phyloP scores from a whole-genome alignment of 2,329 filamentous ascomycete genomes.

The Exophiala spinifera region DNA sequence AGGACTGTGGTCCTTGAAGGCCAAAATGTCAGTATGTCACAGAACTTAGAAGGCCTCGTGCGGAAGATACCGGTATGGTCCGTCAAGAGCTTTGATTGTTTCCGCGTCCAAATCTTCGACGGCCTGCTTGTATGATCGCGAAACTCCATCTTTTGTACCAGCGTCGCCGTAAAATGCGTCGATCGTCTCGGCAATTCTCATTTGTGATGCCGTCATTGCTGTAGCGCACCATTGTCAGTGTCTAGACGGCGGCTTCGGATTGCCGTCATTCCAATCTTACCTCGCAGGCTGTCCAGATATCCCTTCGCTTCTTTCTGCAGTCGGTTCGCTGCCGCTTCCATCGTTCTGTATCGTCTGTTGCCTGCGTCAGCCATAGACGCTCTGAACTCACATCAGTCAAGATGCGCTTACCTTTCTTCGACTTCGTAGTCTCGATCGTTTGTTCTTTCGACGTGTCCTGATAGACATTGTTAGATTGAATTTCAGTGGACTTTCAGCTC shows the following conservation, averaged over 20 bases:
- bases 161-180: conserved; percentile 98
- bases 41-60: not conserved
- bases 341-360: conserved; percentile 84
- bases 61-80: conserved; percentile 70
- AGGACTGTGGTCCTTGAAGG: conserved; percentile 74
- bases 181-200: conserved; percentile 98
- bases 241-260: not conserved
- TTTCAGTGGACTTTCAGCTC: conserved; percentile 11
- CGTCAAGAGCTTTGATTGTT: conserved; percentile 96
- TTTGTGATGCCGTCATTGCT: conserved; percentile 99
- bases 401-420: conserved; percentile 68
- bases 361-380: not conserved
- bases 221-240: conserved; percentile 6
- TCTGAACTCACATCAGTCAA: not conserved
- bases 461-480: conserved; percentile 4
- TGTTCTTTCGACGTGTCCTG: conserved; percentile 94
- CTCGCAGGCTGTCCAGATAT: conserved; percentile 91
- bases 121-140: conserved; percentile 94
- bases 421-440: conserved; percentile 99
- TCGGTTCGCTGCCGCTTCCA: conserved; percentile 89
- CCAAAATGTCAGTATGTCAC: conserved; percentile 3
- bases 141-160: conserved; percentile 90
- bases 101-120: conserved; percentile 97
- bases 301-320: conserved; percentile 98
- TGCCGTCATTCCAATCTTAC: conserved; percentile 45